phyloP scores from a whole-genome alignment of 192 early-diverging fungal species.

The Anaeromyces robustus region DNA sequence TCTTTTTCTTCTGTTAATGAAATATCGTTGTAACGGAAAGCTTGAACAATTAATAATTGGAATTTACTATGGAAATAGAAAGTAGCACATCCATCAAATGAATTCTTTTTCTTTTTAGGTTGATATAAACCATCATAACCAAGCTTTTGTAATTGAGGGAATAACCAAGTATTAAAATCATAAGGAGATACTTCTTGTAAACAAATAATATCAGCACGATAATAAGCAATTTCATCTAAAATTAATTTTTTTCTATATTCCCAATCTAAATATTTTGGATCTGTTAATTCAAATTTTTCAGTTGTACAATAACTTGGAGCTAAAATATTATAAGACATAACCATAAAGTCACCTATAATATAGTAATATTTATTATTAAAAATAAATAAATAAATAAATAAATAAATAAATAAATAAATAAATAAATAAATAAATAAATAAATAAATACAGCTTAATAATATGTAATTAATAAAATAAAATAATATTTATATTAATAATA shows the following conservation, averaged over 20 bases:
- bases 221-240: constrained; percentile 21
- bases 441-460: not conserved
- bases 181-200: constrained; percentile 22
- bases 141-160: constrained; percentile 17
- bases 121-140: constrained; percentile 30
- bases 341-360: constrained; percentile 11
- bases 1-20: not conserved
- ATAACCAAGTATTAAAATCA: constrained; percentile 22
- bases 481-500: not conserved
- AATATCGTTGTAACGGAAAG: not conserved
- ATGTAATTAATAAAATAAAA: too few relatives aligned
- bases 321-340: constrained; percentile 28
- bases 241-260: constrained; percentile 13
- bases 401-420: not conserved
- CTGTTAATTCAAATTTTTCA: constrained; percentile 10
- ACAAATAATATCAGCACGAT: constrained; percentile 22
- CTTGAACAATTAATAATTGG: not conserved
- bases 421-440: not conserved
- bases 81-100: constrained; percentile 27
- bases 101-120: constrained; percentile 19
- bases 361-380: too few relatives aligned
- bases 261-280: constrained; percentile 13
- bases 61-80: constrained; percentile 11
- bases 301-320: constrained; percentile 21
- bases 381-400: not conserved